Percentiles rank a stretch among this genome's conserved stretches.
Evolutionary conservation across 2,329 filamentous ascomycete species (phyloP).

Genomic region (Nothophoma quercina): DNA sequence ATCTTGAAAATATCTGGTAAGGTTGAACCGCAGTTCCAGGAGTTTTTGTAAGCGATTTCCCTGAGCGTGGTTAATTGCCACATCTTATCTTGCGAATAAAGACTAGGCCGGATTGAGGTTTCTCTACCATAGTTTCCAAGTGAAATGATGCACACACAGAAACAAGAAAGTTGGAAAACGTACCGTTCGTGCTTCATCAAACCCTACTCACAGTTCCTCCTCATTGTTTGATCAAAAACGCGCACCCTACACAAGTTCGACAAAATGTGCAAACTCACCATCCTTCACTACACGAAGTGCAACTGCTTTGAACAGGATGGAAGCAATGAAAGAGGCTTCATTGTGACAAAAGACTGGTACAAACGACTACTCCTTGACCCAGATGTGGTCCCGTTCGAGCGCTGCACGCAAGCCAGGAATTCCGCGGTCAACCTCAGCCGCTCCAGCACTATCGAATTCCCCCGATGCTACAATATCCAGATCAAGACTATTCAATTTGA

Average conservation of each 20-base stretch:
- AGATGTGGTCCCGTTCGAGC: not conserved
- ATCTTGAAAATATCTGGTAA: not conserved
- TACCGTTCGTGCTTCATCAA: not conserved
- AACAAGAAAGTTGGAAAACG: not conserved
- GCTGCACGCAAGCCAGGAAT: not conserved
- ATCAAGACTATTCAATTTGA: not conserved
- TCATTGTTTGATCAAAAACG: no score
- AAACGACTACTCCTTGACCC: not conserved
- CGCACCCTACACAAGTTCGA: no score
- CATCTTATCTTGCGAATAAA: not conserved
- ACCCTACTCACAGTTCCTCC: not conserved
- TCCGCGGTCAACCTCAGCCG: not conserved
- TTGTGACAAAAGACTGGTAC: conserved; percentile 1
- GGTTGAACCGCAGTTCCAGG: no score
- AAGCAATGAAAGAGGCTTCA: not conserved
- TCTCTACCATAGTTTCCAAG: not conserved
- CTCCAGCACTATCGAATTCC: not conserved
- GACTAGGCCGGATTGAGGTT: not conserved
- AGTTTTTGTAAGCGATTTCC: no score
- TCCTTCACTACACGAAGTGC: conserved; percentile 1
- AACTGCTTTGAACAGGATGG: not conserved
- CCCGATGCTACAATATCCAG: not conserved
- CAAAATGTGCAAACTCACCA: conserved; percentile 1
- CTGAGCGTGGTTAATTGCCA: no score
- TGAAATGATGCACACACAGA: no score